Evolutionary conservation across 345 rosid species (phyloP).

Genomic region (Eucalyptus tenuipes): DNA sequence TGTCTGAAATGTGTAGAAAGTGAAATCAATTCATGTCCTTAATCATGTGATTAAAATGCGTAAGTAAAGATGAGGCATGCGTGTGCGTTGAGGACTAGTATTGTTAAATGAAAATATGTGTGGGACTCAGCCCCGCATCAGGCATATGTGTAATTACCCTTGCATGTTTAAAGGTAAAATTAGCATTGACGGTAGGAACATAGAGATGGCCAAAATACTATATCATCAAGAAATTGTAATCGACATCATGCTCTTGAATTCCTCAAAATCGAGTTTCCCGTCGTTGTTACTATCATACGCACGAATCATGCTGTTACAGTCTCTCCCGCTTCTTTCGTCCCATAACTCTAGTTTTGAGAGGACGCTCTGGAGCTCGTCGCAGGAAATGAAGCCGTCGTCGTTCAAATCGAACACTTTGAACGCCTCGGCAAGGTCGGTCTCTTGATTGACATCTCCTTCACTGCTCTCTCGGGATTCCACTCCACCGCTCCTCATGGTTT

Average conservation of each 20-base stretch:
- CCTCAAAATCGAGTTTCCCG: conserved; percentile 65
- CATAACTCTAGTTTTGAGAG: conserved; percentile 52
- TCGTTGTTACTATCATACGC: conserved; percentile 50
- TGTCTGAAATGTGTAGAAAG: not conserved
- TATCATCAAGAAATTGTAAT: not conserved
- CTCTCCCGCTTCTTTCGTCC: conserved; percentile 36
- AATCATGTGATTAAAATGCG: not conserved
- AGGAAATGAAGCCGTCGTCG: conserved; percentile 62
- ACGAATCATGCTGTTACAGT: conserved; percentile 58
- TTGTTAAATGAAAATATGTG: not conserved
- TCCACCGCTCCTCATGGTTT: not conserved
- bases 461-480: not conserved
- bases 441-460: not conserved
- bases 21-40: not conserved
- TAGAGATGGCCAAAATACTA: not conserved
- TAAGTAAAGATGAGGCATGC: not conserved
- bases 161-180: not conserved
- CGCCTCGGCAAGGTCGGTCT: conserved; percentile 35
- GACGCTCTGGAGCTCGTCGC: conserved; percentile 59
- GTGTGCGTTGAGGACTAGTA: not conserved
- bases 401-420: conserved; percentile 61
- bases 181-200: not conserved
- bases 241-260: conserved; percentile 72
- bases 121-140: not conserved
- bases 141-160: not conserved